phyloP scores from a whole-genome alignment of 306 rosid species.

The Quercus variabilis region DNA sequence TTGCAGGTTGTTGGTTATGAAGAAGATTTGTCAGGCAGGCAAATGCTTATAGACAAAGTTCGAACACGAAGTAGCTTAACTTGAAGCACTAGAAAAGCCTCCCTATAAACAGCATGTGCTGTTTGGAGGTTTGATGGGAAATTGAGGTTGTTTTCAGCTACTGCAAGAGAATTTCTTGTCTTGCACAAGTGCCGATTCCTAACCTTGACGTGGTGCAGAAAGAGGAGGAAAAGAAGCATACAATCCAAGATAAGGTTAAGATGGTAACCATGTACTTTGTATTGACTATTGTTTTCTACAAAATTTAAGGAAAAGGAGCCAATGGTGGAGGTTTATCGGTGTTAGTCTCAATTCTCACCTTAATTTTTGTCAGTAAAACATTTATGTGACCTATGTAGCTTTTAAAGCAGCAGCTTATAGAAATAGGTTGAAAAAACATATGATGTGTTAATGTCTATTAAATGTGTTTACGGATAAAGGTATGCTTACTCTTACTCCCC shows the following conservation, averaged over 20 bases:
- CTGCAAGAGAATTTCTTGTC: conserved; percentile 11
- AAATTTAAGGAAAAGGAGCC: neutral
- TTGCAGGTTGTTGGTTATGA: conserved; percentile 83
- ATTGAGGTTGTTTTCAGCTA: conserved; percentile 20
- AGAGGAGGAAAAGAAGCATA: conserved; percentile 17
- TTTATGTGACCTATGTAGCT: neutral
- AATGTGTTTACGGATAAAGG: too few relatives aligned
- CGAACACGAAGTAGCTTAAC: conserved; percentile 68
- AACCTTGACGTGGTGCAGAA: conserved; percentile 5
- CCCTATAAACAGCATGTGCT: neutral
- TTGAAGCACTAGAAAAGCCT: conserved; percentile 18
- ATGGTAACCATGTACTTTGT: conserved; percentile 11
- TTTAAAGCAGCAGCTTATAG: neutral
- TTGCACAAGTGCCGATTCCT: conserved; percentile 9
- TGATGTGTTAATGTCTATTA: neutral
- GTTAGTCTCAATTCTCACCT: too few relatives aligned
- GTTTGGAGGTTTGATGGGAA: conserved; percentile 10
- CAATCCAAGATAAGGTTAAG: conserved; percentile 19
- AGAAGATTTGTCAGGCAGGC: conserved; percentile 91
- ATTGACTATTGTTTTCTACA: neutral
- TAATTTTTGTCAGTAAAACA: neutral
- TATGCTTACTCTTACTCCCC: too few relatives aligned
- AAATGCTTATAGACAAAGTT: conserved; percentile 84
- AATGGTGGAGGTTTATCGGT: neutral
- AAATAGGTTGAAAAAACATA: neutral